Evolutionary conservation across 2,329 filamentous ascomycete species (phyloP).

Genomic region (Calonectria honghensis): DNA sequence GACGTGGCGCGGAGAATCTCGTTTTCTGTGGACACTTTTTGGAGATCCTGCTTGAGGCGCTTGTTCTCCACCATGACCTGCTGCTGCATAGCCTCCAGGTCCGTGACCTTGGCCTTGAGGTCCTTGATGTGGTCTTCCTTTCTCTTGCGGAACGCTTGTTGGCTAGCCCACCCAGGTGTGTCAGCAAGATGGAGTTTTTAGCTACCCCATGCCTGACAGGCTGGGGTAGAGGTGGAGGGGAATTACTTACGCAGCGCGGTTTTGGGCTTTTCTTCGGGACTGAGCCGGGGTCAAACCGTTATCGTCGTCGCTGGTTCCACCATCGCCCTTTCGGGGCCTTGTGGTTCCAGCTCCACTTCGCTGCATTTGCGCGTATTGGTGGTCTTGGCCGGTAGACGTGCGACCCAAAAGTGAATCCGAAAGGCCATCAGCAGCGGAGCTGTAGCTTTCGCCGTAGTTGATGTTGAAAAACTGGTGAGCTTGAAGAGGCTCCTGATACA

Average conservation of each 20-base stretch:
- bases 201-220: neutral
- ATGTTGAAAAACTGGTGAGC: neutral
- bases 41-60: conserved; percentile 86
- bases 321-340: conserved; percentile 55
- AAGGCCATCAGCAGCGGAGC: conserved; percentile 11
- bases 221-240: neutral
- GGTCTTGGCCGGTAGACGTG: conserved; percentile 53
- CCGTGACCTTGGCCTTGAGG: conserved; percentile 88
- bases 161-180: conserved; percentile 69
- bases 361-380: conserved; percentile 51
- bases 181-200: conserved; percentile 37
- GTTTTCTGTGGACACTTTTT: conserved; percentile 91
- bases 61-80: conserved; percentile 88
- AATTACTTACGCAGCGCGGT: conserved; percentile 74
- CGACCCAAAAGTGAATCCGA: conserved; percentile 65
- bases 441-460: conserved; percentile 8
- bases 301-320: conserved; percentile 72
- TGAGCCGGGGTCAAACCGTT: conserved; percentile 74
- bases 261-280: conserved; percentile 76
- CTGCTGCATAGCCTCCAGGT: conserved; percentile 83
- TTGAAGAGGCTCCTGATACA: neutral
- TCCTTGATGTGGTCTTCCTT: conserved; percentile 97
- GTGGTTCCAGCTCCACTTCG: conserved; percentile 48
- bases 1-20: conserved; percentile 92
- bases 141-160: conserved; percentile 95